Evolutionary conservation across 106 monocot genomes (phyloP).

Genomic region (Allium fistulosum): DNA sequence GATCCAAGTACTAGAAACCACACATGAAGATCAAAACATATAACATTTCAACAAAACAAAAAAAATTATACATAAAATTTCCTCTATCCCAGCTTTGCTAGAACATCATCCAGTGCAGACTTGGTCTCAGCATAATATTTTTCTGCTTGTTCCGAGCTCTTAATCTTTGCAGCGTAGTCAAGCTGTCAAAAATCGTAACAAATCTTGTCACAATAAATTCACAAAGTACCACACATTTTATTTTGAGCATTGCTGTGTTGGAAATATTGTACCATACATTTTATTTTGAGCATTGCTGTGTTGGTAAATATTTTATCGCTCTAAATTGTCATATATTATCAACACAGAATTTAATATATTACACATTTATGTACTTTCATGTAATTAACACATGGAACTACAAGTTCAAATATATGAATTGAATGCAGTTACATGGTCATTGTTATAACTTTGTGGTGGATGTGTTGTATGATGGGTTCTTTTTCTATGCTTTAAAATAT

Average conservation of each 20-base stretch:
- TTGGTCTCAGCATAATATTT: conserved; percentile 68
- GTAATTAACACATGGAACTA: too few relatives aligned
- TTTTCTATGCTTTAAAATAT: too few relatives aligned
- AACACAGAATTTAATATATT: too few relatives aligned
- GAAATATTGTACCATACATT: background rate
- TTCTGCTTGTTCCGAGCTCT: conserved; percentile 62
- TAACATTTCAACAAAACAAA: too few relatives aligned
- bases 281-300: background rate
- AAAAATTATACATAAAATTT: background rate
- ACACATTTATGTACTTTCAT: too few relatives aligned
- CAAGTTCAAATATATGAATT: too few relatives aligned
- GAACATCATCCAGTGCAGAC: conserved; percentile 52
- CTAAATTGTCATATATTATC: too few relatives aligned
- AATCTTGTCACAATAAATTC: background rate
- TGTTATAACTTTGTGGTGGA: too few relatives aligned
- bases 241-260: background rate
- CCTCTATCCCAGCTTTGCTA: conserved; percentile 62
- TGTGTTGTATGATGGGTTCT: too few relatives aligned
- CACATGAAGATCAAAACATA: too few relatives aligned
- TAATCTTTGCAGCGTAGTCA: conserved; percentile 84
- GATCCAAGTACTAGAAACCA: too few relatives aligned
- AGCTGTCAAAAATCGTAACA: conserved; percentile 31
- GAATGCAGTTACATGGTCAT: too few relatives aligned
- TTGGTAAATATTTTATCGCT: background rate
- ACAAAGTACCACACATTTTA: background rate